A percentile compares a stretch with the other conserved stretches of the same genome.
Evolutionary conservation across 768 basidiomycete species (phyloP).

Genomic region (Lentinula sp.): DNA sequence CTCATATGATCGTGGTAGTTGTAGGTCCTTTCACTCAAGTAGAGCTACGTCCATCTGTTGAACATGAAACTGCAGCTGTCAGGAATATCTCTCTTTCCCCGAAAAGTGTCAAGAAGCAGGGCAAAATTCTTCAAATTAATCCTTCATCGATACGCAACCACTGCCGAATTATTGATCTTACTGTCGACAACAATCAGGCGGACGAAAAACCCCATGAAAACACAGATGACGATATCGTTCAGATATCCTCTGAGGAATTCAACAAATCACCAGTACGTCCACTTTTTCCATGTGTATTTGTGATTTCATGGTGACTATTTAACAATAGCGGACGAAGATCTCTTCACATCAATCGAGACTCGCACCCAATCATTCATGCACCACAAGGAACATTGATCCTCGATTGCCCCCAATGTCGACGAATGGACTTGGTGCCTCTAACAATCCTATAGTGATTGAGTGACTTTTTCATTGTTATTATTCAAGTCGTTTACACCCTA

Average conservation of each 20-base stretch:
- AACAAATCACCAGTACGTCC: background rate
- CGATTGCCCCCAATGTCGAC: background rate
- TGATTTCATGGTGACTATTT: background rate
- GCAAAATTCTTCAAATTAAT: background rate
- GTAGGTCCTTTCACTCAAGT: background rate
- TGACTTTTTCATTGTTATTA: background rate
- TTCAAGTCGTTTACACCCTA: no score
- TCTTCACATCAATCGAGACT: background rate
- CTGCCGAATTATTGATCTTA: background rate
- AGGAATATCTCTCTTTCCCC: background rate
- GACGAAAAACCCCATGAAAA: background rate
- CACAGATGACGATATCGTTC: background rate
- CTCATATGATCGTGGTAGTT: background rate
- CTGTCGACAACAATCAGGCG: background rate
- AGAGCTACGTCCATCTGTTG: background rate
- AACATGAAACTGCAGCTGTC: background rate
- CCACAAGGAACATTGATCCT: background rate
- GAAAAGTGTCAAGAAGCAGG: background rate
- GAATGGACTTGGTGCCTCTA: background rate
- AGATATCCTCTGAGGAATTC: conserved; percentile 1
- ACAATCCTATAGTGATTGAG: background rate
- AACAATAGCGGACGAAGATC: background rate
- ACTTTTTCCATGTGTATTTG: background rate
- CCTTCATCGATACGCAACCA: background rate
- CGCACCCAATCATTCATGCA: background rate